Percentiles rank a stretch among this genome's conserved stretches.
Conservation (phyloP, 768 basidiomycete species). For the Xerocomellus intermedius region DNA sequence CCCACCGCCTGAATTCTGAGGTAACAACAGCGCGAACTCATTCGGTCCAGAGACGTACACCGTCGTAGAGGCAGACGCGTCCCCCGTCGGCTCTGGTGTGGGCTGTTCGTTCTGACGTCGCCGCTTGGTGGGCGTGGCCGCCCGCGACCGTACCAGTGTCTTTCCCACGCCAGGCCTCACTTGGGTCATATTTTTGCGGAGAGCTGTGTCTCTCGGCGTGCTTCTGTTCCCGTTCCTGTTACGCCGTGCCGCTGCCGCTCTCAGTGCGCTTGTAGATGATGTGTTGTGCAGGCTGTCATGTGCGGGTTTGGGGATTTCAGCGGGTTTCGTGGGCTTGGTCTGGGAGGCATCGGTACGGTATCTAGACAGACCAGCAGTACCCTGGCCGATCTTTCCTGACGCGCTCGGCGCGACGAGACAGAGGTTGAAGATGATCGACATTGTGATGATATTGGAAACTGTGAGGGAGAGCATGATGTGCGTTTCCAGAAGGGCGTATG, state of each 20-base stretch:
- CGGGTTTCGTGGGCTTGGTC: not conserved
- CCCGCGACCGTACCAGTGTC: not conserved
- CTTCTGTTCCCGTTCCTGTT: not conserved
- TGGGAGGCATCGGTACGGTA: not conserved
- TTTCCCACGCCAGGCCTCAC: not conserved
- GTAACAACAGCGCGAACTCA: slow-evolving; percentile 38
- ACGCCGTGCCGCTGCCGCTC: not conserved
- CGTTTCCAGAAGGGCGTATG: not conserved
- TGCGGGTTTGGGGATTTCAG: not conserved
- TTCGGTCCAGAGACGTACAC: slow-evolving; percentile 32
- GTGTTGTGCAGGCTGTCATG: not conserved
- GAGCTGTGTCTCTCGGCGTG: not conserved
- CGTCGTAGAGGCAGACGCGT: slow-evolving; percentile 32
- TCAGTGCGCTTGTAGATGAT: not conserved
- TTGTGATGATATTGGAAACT: slow-evolving; percentile 9
- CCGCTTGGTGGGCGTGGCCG: slow-evolving; percentile 13
- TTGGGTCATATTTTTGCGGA: not conserved
- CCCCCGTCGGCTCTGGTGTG: slow-evolving; percentile 41
- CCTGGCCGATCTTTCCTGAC: not conserved
- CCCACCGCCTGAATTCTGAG: slow-evolving; percentile 33
- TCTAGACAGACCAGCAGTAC: not conserved
- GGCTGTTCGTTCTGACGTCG: slow-evolving; percentile 31
- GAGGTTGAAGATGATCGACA: slow-evolving; percentile 14
- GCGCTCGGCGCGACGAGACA: slow-evolving; percentile 2
- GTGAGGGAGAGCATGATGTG: slow-evolving; percentile 9